Percentiles rank a stretch among this genome's conserved stretches.
These are phyloP conservation scores for Cyberlindnera mycetangii DNA, from an alignment of 805 yeast genomes.

Conservation along the genomic window DNA sequence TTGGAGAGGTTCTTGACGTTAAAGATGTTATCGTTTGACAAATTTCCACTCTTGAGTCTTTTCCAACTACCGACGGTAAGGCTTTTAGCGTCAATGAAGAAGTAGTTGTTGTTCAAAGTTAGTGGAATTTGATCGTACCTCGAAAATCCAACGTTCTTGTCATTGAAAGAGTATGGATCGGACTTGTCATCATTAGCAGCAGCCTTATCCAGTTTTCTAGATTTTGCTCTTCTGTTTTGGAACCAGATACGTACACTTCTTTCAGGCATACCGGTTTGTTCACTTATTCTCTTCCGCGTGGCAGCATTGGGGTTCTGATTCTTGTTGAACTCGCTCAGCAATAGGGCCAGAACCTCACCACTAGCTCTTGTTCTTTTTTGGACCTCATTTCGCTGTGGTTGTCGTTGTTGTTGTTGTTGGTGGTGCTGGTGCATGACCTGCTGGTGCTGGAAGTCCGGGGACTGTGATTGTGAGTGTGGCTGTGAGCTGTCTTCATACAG, in stretches of 20 bases:
- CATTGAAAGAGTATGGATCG: conserved; percentile 14
- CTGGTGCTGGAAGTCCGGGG: conserved; percentile 6
- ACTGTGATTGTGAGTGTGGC: conserved; percentile 9
- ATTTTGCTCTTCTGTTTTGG: conserved; percentile 81
- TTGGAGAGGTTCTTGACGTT: conserved; percentile 49
- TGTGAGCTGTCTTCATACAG: conserved; percentile 1
- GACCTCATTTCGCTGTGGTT: conserved; percentile 14
- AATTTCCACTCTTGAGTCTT: conserved; percentile 63
- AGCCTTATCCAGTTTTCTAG: conserved; percentile 60
- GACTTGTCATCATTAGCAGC: conserved; percentile 24
- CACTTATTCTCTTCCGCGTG: conserved; percentile 65
- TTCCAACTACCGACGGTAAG: conserved; percentile 82
- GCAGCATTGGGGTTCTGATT: conserved; percentile 79
- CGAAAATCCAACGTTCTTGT: conserved; percentile 16
- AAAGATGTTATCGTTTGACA: conserved; percentile 34
- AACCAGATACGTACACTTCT: conserved; percentile 92
- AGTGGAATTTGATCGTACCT: conserved; percentile 46
- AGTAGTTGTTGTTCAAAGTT: conserved; percentile 61
- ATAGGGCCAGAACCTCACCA: conserved; percentile 72
- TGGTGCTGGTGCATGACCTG: background rate
- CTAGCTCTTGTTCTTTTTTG: conserved; percentile 66
- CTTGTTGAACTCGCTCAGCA: conserved; percentile 64
- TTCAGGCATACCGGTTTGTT: conserved; percentile 76
- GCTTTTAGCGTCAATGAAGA: conserved; percentile 64
- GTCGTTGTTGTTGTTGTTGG: conserved; percentile 5